Percentiles rank a stretch among this genome's conserved stretches.
These are phyloP conservation scores for Fragosphaeria purpurea DNA, from an alignment of 2,329 filamentous ascomycete species.

Conservation along the genomic window DNA sequence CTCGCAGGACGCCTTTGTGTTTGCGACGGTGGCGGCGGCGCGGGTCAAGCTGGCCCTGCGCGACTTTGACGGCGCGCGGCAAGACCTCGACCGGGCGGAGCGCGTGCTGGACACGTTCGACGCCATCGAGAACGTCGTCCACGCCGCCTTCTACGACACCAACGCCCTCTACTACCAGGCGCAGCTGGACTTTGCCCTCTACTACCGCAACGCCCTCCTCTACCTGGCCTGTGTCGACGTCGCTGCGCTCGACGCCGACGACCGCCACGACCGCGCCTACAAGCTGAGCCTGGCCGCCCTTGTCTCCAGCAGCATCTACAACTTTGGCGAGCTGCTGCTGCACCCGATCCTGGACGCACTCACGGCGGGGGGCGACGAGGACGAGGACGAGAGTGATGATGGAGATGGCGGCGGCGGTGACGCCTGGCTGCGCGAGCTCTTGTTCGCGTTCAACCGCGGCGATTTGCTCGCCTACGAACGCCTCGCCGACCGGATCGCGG, in stretches of 20 bases:
- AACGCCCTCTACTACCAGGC: conserved; percentile 93
- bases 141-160: conserved; percentile 91
- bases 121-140: conserved; percentile 87
- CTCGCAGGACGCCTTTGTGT: conserved; percentile 92
- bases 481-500: conserved; percentile 68
- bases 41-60: conserved; percentile 73
- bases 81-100: conserved; percentile 80
- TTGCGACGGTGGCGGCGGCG: conserved; percentile 83
- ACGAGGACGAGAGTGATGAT: conserved; percentile 32
- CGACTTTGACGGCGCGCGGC: conserved; percentile 72
- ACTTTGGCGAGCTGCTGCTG: conserved; percentile 96
- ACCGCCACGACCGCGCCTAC: conserved; percentile 77
- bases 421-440: conserved; percentile 85
- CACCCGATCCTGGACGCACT: conserved; percentile 91
- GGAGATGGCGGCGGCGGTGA: conserved; percentile 27
- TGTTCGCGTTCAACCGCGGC: conserved; percentile 95
- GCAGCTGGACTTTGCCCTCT: conserved; percentile 86
- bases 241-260: conserved; percentile 58
- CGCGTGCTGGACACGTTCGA: conserved; percentile 84
- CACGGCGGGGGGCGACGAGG: conserved; percentile 12
- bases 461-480: conserved; percentile 81
- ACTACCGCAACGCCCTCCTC: conserved; percentile 94
- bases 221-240: conserved; percentile 95
- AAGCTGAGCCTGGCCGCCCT: conserved; percentile 87
- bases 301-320: conserved; percentile 93